Base-by-base conservation (phyloP, 2,329 filamentous ascomycete genomes). In the Tolypocladium album region DNA sequence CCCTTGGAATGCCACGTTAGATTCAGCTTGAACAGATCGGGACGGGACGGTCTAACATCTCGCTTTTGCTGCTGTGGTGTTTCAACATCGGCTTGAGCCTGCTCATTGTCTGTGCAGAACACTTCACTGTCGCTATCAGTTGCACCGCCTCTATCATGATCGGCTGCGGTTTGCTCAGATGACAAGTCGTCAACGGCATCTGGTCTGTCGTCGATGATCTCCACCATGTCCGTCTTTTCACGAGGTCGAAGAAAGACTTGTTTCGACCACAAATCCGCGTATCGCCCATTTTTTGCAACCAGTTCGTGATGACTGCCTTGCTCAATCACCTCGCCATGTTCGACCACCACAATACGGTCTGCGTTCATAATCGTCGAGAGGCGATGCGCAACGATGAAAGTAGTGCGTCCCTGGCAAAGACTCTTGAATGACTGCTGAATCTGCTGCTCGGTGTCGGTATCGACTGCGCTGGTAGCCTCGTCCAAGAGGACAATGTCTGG, bases 401-500 rank as follows among this genome's bases (percentile, higher is more conserved):
- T 88, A 1, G 86, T 88, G 31, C 85, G 82, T 2, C 80, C 82
- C 61, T 81, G 74, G 62, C 83, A 86, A 9, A 88, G 75, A 57
- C 76, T 76, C 60, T 75, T 75, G 58, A 88, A 79, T 0, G 85
- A 86, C 39, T 81, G 76, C 65, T 88, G 86, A 55, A 88, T 88
- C 64, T 84, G 82, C 59, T 84, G 82, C 70, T 88, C 86, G 1
- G 85, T 88, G 40, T 86, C 83, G 0, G 86, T 87, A 62, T 90
- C 86, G 61, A 93, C 86, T 8, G 89, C 86, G 43, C 88, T 90
- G 4, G 90, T 92, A 1, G 89, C 87, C 71, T 92, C 89, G 64
- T 93, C 89, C 0, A 93, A 79, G 45, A 93, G 79, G 12, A 93
- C 84, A 61, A 92, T 86, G 60, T 89, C 85, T 0, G 89, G 88